phyloP scores from a whole-genome alignment of 441 rosid species.

The Dalechampia spathulata region DNA sequence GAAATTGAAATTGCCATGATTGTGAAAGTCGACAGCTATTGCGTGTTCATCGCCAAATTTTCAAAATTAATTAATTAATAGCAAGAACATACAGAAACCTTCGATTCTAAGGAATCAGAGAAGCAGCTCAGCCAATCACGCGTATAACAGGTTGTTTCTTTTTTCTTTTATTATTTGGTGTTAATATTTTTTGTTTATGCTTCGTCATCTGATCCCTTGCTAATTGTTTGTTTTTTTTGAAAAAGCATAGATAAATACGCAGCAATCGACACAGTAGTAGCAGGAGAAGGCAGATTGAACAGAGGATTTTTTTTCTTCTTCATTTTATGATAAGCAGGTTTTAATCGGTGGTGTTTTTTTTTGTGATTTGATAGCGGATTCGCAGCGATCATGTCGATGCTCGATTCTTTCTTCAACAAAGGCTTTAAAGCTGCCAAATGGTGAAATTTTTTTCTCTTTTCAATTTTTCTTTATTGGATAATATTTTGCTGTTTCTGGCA shows the following conservation, averaged over 20 bases:
- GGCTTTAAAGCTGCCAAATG: conserved; percentile 94
- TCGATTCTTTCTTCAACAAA: conserved; percentile 88
- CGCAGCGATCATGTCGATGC: conserved; percentile 52
- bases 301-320: not conserved
- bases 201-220: too few species aligned
- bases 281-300: too few species aligned
- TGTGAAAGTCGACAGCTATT: too few species aligned
- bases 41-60: too few species aligned
- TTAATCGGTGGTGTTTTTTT: not conserved
- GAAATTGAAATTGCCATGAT: too few species aligned
- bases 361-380: conserved; percentile 10
- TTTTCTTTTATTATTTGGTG: not conserved
- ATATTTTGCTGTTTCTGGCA: not conserved
- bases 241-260: too few species aligned
- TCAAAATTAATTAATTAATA: too few species aligned
- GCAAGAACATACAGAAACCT: not conserved
- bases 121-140: too few species aligned
- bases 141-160: not conserved
- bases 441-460: conserved; percentile 22
- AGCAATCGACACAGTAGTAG: too few species aligned
- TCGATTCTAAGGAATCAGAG: conserved; percentile 11
- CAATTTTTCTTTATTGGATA: not conserved
- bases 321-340: too few species aligned
- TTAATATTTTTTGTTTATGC: too few species aligned
- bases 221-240: too few species aligned